Percentiles rank a stretch among this genome's conserved stretches.
phyloP scores from a whole-genome alignment of 2,329 filamentous ascomycete genomes.

The Ceratocystis lukuohia region DNA sequence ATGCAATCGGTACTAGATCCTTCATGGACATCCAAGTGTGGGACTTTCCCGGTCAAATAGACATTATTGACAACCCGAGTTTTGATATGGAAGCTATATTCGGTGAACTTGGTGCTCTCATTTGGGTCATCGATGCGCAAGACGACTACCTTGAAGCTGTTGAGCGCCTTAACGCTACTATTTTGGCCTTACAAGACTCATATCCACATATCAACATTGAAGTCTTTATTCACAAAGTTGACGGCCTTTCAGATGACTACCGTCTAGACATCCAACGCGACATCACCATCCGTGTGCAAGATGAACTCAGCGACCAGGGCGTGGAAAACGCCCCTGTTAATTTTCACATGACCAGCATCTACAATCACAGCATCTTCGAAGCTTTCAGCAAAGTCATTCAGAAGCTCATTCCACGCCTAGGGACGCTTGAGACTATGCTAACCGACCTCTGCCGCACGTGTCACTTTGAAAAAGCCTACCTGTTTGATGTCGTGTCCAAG shows the following conservation, averaged over 20 bases:
- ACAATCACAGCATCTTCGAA: constrained; percentile 97
- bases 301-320: constrained; percentile 84
- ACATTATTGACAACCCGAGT: constrained; percentile 71
- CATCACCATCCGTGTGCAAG: constrained; percentile 89
- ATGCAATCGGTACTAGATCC: constrained; percentile 43
- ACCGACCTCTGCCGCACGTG: constrained; percentile 89
- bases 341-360: constrained; percentile 94
- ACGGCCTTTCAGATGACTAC: constrained; percentile 94
- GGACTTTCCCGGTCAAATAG: constrained; percentile 91
- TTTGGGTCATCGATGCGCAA: constrained; percentile 98
- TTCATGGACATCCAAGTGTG: constrained; percentile 99
- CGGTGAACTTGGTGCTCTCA: constrained; percentile 80
- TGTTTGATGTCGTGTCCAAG: constrained; percentile 95
- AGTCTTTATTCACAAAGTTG: constrained; percentile 98
- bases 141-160: constrained; percentile 95
- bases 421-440: constrained; percentile 83
- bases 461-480: constrained; percentile 92
- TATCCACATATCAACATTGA: constrained; percentile 95
- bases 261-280: constrained; percentile 92
- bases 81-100: constrained; percentile 93
- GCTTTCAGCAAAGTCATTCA: constrained; percentile 98
- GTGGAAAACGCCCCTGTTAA: constrained; percentile 88
- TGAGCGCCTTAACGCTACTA: constrained; percentile 71
- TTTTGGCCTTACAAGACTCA: constrained; percentile 64
- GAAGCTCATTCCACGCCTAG: constrained; percentile 85